Evolutionary conservation across 176 grass and related monocot genomes (phyloP).

Genomic region (Cymbopogon citratus): DNA sequence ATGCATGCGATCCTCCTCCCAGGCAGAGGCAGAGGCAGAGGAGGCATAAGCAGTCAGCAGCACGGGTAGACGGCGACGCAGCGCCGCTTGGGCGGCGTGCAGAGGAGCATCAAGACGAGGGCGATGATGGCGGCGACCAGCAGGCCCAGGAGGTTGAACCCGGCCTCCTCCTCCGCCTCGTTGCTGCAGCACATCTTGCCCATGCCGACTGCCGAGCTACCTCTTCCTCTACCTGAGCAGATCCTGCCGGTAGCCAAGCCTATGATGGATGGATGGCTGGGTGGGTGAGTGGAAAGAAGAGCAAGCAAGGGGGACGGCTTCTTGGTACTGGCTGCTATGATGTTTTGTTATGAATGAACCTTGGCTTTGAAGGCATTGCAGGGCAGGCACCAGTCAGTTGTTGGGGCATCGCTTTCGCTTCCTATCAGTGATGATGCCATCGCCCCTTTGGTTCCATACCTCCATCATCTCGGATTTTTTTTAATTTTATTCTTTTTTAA

Average conservation of each 20-base stretch:
- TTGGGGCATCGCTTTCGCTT: no score
- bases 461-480: no score
- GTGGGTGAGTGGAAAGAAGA: neutral
- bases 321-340: neutral
- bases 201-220: conserved; percentile 29
- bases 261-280: neutral
- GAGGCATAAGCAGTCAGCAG: conserved; percentile 13
- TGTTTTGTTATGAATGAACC: neutral
- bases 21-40: neutral
- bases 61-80: conserved; percentile 36
- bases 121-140: conserved; percentile 63
- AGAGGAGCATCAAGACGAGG: conserved; percentile 53
- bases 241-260: no score
- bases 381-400: no score
- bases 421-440: no score
- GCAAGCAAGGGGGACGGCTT: neutral
- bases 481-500: no score
- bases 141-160: conserved; percentile 56
- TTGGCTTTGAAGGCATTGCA: no score
- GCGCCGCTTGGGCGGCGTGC: conserved; percentile 37
- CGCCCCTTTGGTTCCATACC: no score
- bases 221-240: no score
- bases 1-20: neutral
- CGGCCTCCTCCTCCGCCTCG: conserved; percentile 42
- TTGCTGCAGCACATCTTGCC: conserved; percentile 60